Evolutionary conservation across 257 asterid genomes (phyloP), one percentile per base, ranked within the genome.

Genomic region (Orobanche coerulescens): DNA sequence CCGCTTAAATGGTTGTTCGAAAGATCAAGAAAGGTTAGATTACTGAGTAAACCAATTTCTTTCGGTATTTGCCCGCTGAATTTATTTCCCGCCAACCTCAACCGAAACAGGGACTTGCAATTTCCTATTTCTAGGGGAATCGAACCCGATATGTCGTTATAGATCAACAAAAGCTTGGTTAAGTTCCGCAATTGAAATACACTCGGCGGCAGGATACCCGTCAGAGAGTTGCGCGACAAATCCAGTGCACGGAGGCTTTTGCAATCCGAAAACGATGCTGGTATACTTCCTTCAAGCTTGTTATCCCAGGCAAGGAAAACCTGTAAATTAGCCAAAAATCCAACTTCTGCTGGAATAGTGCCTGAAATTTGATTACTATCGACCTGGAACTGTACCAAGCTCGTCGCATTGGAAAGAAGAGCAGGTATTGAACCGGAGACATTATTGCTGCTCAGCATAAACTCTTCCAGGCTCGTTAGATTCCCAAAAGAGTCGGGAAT

Each of bases 221-320:
- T 79, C 13, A 86, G 68, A 33, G 69, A 65, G 58, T 86, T 86
- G 18, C 79, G 83, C 0, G 95, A 81, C 58, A 86, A 76, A 61
- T 86, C 95, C 71, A 86, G 65, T 28, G 86, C 85, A 57, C 81
- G 89, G 10, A 86, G 86, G 77, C 92, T 86, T 54, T 58, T 58
- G 78, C 87, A 81, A 53, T 83, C 82, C 6, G 81, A 80, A 69
- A 86, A 55, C 19, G 75, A 66, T 4, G 77, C 66, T 2, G 95
- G 91, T 64, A 85, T 77, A 49, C 75, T 79, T 67, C 95, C 95
- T 33, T 83, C 82, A 19, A 85, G 83, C 81, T 72, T 81, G 75
- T 86, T 86, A 69, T 84, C 85, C 95, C 95, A 86, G 4, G 85
- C 95, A 42, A 83, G 83, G 71, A 86, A 81, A 24, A 86, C 79